A percentile compares a stretch with the other conserved stretches of the same genome.
Evolutionary conservation across 768 basidiomycete genomes (phyloP).

Genomic region (Leccinum subgranulosum): DNA sequence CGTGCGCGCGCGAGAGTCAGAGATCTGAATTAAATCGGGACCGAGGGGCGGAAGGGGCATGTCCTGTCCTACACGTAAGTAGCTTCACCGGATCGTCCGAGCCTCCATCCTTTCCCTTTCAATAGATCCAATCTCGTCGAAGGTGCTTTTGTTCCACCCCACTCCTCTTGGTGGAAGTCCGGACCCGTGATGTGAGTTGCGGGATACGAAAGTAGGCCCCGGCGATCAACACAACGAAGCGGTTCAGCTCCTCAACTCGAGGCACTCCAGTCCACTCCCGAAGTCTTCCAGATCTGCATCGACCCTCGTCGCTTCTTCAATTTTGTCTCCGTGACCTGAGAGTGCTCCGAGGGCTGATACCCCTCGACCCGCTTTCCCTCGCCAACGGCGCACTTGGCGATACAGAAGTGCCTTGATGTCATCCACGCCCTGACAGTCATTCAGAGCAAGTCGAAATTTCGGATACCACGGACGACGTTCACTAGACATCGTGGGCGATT

Average conservation of each 20-base stretch:
- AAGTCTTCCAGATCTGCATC: conserved; percentile 2
- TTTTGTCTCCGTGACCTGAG: neutral
- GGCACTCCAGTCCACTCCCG: neutral
- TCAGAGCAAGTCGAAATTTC: conserved; percentile 50
- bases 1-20: neutral
- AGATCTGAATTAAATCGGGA: neutral
- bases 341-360: neutral
- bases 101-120: neutral
- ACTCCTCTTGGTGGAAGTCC: neutral
- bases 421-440: conserved; percentile 39
- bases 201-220: neutral
- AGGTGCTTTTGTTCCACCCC: neutral
- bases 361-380: conserved; percentile 32
- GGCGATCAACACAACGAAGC: neutral
- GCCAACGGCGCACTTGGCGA: conserved; percentile 47
- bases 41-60: neutral
- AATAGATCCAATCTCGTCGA: neutral
- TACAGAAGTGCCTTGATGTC: conserved; percentile 46
- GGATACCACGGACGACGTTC: conserved; percentile 53
- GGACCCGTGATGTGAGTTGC: neutral
- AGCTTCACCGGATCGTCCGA: neutral
- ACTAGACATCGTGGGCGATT: conserved; percentile 15
- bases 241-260: neutral
- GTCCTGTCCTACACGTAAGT: neutral
- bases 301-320: conserved; percentile 1